Evolutionary conservation across 1,139 yeast genomes (phyloP), one percentile per base, ranked within the genome.

Genomic region (Debaryomyces subglobosus): DNA sequence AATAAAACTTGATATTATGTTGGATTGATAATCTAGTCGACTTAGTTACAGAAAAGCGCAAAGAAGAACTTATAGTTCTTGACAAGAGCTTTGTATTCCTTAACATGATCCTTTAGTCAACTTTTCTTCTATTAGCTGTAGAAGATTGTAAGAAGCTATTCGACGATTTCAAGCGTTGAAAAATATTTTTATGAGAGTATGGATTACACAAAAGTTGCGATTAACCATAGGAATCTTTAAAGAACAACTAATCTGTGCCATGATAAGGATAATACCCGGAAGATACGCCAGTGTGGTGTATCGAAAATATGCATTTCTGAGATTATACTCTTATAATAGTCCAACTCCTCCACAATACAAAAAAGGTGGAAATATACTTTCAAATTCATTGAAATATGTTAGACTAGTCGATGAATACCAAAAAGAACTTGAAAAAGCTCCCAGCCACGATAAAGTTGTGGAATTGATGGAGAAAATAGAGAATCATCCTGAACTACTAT

Each of bases 401-500:
- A 64, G 64, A 43, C 57, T 53, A 10, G 73, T 72, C 6, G 78
- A 72, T 44, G 59, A 58, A 4, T 56, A 56, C 34, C 61, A 58
- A 16, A 52, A 57, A 35, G 47, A 62, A 10, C 59, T 62, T 6
- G 57, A 54, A 5, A 49, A 58, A 3, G 54, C 64, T 1, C 51
- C 68, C 1, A 53, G 57, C 5, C 48, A 50, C 8, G 56, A 50
- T 6, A 67, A 69, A 52, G 59, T 68, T 5, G 51, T 51, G 1
- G 55, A 61, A 39, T 55, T 76, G 9, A 50, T 75, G 43, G 48
- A 49, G 1, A 48, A 55, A n/a, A 65, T 74, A n/a, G 51, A 56
- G 6, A 56, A 50, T 15, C 60, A 63, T n/a, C 66, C 68, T 2
- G 78, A 72, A 48, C 56, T 74, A 13, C 59, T 71, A 24, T 62